Percentiles rank a stretch among this genome's conserved stretches.
phyloP scores from a whole-genome alignment of 768 basidiomycete species.

The Cytidiella melzeri region DNA sequence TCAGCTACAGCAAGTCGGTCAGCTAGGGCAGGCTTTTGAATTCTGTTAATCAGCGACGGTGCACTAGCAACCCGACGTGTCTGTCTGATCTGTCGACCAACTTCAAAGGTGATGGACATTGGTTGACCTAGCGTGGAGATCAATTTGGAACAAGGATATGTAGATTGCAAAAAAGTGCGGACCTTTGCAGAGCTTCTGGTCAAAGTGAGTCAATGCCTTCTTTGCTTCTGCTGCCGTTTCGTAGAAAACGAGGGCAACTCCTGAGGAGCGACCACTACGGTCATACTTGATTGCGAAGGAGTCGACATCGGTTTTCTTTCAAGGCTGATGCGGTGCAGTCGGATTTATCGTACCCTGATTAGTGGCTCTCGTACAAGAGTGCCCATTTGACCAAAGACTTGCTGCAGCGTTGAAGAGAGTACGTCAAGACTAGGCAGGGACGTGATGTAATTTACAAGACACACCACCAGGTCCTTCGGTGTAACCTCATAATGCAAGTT shows the following conservation, averaged over 20 bases:
- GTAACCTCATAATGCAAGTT: conserved; percentile 92
- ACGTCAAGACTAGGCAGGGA: conserved; percentile 1
- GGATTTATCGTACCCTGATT: conserved; percentile 83
- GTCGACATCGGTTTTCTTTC: conserved; percentile 43
- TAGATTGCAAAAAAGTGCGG: conserved; percentile 3
- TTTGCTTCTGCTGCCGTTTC: conserved; percentile 76
- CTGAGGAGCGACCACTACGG: conserved; percentile 88
- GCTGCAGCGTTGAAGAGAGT: conserved; percentile 34
- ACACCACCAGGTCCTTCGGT: conserved; percentile 79
- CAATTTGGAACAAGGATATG: neutral
- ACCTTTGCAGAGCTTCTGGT: conserved; percentile 90
- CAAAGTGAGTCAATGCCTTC: conserved; percentile 75
- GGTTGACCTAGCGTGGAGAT: conserved; percentile 52
- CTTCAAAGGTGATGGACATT: conserved; percentile 64
- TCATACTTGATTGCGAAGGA: conserved; percentile 72
- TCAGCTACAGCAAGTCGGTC: conserved; percentile 54
- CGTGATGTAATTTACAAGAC: conserved; percentile 23
- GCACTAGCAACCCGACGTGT: conserved; percentile 37
- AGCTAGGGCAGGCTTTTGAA: conserved; percentile 66
- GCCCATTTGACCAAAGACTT: conserved; percentile 89
- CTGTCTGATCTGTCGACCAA: conserved; percentile 30
- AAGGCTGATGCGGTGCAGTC: conserved; percentile 49
- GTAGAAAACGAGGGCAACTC: conserved; percentile 74
- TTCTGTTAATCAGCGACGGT: conserved; percentile 68
- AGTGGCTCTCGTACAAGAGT: conserved; percentile 88